A percentile compares a stretch with the other conserved stretches of the same genome.
Conservation (phyloP, 2,329 filamentous ascomycete genomes). For the Chrysosporium keratinophilum region DNA sequence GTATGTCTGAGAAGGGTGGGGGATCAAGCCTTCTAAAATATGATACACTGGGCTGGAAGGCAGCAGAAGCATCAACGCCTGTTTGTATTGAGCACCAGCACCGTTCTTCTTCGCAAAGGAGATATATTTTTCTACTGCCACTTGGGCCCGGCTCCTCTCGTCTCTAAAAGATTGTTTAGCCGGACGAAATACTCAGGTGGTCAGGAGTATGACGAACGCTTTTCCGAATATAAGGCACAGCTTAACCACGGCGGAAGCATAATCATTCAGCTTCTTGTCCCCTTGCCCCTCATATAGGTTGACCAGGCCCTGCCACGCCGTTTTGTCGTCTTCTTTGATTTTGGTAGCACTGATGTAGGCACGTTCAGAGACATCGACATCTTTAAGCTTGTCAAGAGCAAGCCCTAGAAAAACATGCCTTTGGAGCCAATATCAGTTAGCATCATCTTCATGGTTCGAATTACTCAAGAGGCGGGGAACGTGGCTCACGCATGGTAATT, state of each 20-base stretch:
- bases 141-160: slow-evolving; percentile 49
- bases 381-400: slow-evolving; percentile 65
- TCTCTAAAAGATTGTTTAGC: slow-evolving; percentile 34
- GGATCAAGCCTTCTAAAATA: slow-evolving; percentile 72
- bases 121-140: slow-evolving; percentile 67
- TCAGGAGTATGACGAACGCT: slow-evolving; percentile 37
- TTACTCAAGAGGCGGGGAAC: neutral
- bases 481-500: slow-evolving; percentile 69
- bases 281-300: slow-evolving; percentile 74
- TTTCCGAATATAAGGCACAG: slow-evolving; percentile 66
- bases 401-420: slow-evolving; percentile 82
- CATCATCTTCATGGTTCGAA: neutral
- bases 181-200: neutral
- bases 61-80: slow-evolving; percentile 64
- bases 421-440: slow-evolving; percentile 9
- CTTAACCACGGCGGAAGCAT: slow-evolving; percentile 60
- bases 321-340: slow-evolving; percentile 63
- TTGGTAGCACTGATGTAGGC: slow-evolving; percentile 63
- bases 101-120: slow-evolving; percentile 63
- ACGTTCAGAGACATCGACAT: slow-evolving; percentile 61
- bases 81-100: slow-evolving; percentile 60
- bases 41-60: slow-evolving; percentile 72
- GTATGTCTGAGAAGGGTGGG: slow-evolving; percentile 69
- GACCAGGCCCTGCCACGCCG: slow-evolving; percentile 83
- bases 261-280: slow-evolving; percentile 57